phyloP scores from a whole-genome alignment of 768 basidiomycete species.

The Tylopilus sp. region DNA sequence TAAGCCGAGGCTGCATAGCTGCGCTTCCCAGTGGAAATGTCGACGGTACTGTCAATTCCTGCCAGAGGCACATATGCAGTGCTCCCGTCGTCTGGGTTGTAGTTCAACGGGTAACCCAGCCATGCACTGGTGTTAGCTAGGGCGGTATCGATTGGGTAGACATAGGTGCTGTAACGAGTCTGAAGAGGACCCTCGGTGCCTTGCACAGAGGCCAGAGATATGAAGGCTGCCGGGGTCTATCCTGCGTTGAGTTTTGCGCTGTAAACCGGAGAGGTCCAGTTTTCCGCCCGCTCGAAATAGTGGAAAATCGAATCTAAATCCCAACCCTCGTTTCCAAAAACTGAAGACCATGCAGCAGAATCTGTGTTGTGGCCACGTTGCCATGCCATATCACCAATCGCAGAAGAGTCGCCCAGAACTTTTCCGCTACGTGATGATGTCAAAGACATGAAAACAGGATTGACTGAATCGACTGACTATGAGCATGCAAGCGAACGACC shows the following conservation, averaged over 20 bases:
- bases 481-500: not conserved
- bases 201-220: not conserved
- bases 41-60: not conserved
- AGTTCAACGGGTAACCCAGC: not conserved
- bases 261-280: not conserved
- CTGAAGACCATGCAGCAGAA: not conserved
- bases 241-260: not conserved
- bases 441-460: not conserved
- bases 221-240: not conserved
- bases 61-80: not conserved
- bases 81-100: not conserved
- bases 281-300: not conserved
- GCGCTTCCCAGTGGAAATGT: not conserved
- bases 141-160: not conserved
- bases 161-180: not conserved
- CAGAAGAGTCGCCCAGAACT: constrained; percentile 1
- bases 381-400: not conserved
- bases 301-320: not conserved
- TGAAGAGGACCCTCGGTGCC: not conserved
- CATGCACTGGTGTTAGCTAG: not conserved
- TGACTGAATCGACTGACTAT: not conserved
- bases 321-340: not conserved
- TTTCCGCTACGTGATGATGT: not conserved
- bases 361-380: not conserved
- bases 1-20: not conserved